Evolutionary conservation across 1,284 basidiomycete species (phyloP), one percentile per base, ranked within the genome.

Genomic region (Moesziomyces aphidis): DNA sequence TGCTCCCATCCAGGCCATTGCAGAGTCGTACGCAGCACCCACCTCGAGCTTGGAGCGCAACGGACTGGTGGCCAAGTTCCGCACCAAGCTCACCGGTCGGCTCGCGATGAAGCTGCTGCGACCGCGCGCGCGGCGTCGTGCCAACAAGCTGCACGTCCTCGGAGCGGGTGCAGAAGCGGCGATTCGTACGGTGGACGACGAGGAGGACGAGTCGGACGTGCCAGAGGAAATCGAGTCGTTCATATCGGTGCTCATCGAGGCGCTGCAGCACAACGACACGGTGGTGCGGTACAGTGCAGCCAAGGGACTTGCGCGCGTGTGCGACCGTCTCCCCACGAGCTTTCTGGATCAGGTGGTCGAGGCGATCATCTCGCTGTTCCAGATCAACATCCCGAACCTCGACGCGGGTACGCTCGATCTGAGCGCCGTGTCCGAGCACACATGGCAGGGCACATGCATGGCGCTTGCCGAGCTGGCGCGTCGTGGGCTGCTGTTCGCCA

Each of bases 401-500:
- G 87, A 88, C 49, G 88, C 88, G 21, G 89, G 90, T 45, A 87
- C 87, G 57, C 89, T 91, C 71, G 91, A 93, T 70, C 88, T 93
- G 90, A 63, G 70, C 58, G 59, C 76, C 5, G 86, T 85, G 0
- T 82, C 83, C 11, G 95, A 99, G 85, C 88, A 89, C 63, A 92
- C 93, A 34, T 97, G 96, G 94, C 96, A 99, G 85, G 97, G 97
- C 7, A 92, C 94, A 4, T 95, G 92, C 79, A 88, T 99, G 42
- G 93, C 93, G 11, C 90, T 94, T 57, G 96, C 96, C 6, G 96
- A 99, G 86, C 89, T 97, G 85, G 92, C 93, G 21, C 89, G 96
- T 44, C 88, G 94, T 73, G 91, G 91, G 26, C 87, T 96, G 51
- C 69, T 74, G 21, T 70, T 64, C 13, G 53, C 58, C 10, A 62